A percentile compares a stretch with the other conserved stretches of the same genome.
These are phyloP conservation scores for Fraxinus excelsior DNA, from an alignment of 257 asterid genomes.

Conservation along the genomic window DNA sequence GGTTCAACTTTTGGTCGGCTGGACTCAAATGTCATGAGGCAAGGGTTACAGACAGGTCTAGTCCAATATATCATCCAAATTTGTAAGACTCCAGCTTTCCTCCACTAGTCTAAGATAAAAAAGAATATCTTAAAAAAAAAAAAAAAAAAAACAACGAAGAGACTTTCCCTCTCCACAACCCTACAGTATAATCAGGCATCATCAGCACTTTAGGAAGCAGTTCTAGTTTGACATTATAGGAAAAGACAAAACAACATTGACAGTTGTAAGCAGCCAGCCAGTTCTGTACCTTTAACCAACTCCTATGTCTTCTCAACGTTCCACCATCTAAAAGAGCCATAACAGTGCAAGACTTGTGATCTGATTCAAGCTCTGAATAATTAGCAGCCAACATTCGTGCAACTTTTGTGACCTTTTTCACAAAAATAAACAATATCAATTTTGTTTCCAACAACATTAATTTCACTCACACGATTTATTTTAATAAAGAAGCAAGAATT, in stretches of 20 bases:
- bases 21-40: background rate
- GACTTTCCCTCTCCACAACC: background rate
- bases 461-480: constrained; percentile 1
- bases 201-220: constrained; percentile 6
- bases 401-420: constrained; percentile 79
- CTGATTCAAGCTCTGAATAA: constrained; percentile 47
- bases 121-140: background rate
- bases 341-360: constrained; percentile 59
- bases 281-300: constrained; percentile 81
- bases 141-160: background rate
- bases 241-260: background rate
- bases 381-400: constrained; percentile 77
- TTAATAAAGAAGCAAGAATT: constrained; percentile 23
- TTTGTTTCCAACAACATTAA: constrained; percentile 16
- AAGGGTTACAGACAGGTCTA: background rate
- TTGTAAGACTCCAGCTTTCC: background rate
- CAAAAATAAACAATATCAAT: constrained; percentile 24
- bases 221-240: constrained; percentile 3
- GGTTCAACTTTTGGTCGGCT: background rate
- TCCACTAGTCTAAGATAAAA: background rate
- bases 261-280: too few species aligned
- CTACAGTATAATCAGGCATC: background rate
- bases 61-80: background rate
- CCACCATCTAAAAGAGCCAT: constrained; percentile 99
- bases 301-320: constrained; percentile 79